Conservation (phyloP, 306 rosid genomes). For the Cicer bijugum region DNA sequence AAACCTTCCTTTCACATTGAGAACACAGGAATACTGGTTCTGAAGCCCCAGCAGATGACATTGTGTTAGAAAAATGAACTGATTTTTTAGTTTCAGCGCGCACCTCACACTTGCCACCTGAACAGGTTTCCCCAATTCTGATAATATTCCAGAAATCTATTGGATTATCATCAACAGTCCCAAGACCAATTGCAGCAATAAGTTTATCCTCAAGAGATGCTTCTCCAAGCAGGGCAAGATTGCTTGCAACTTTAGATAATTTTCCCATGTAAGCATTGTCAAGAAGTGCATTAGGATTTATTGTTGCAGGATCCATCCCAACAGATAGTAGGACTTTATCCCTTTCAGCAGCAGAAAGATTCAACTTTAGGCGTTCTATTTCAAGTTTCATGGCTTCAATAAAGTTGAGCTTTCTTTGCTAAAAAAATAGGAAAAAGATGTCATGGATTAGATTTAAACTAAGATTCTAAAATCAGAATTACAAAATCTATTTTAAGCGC, state of each 20-base stretch:
- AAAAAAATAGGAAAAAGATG: conserved; percentile 45
- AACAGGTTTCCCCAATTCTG: conserved; percentile 76
- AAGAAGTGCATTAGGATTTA: conserved; percentile 81
- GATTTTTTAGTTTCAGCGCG: conserved; percentile 62
- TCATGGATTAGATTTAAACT: conserved; percentile 35
- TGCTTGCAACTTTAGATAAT: conserved; percentile 74
- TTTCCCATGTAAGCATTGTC: conserved; percentile 76
- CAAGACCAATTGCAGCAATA: conserved; percentile 85
- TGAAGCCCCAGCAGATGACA: conserved; percentile 54
- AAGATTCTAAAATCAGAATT: conserved; percentile 29
- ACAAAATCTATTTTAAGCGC: conserved; percentile 20
- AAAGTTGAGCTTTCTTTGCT: conserved; percentile 71
- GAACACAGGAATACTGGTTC: conserved; percentile 68
- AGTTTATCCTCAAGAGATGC: conserved; percentile 85
- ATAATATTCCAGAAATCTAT: conserved; percentile 89
- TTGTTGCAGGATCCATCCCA: conserved; percentile 84
- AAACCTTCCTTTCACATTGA: conserved; percentile 84
- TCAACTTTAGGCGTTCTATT: conserved; percentile 84
- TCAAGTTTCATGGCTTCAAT: conserved; percentile 93
- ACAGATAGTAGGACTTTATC: conserved; percentile 79
- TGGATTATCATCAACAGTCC: conserved; percentile 60
- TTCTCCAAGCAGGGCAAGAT: conserved; percentile 88
- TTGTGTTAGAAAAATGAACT: conserved; percentile 42
- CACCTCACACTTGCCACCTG: conserved; percentile 83
- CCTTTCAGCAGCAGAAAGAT: conserved; percentile 98